phyloP scores from a whole-genome alignment of 2,329 filamentous ascomycete genomes.

The Calonectria hongkongensis region DNA sequence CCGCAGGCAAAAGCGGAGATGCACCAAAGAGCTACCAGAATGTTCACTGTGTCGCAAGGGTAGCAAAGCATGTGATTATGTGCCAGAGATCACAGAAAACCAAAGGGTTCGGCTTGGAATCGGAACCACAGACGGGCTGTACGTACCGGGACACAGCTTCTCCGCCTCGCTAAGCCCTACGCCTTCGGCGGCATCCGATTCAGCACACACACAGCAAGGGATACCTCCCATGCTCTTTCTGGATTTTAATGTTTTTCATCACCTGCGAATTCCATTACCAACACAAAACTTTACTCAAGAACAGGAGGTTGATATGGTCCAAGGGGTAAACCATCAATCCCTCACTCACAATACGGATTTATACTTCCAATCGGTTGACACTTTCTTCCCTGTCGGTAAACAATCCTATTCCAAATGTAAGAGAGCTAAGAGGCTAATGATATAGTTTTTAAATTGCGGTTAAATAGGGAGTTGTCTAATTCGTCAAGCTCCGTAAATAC shows the following conservation, averaged over 20 bases:
- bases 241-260: not conserved
- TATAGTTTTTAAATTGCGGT: conserved; percentile 29
- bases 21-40: conserved; percentile 26
- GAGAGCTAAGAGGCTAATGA: not conserved
- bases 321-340: not conserved
- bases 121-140: not conserved
- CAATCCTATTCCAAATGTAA: too few species aligned
- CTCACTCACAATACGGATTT: conserved; percentile 5
- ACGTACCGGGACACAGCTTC: not conserved
- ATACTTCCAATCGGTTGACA: conserved; percentile 27
- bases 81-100: not conserved
- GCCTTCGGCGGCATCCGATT: too few species aligned
- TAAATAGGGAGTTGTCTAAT: conserved; percentile 9
- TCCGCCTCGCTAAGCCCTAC: too few species aligned
- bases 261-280: not conserved
- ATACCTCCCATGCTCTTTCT: conserved; percentile 17
- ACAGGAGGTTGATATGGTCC: not conserved
- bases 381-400: conserved; percentile 30
- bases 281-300: not conserved
- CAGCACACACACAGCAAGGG: not conserved
- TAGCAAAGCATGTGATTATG: not conserved
- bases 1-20: conserved; percentile 35
- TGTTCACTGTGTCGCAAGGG: conserved; percentile 21
- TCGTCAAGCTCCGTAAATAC: not conserved
- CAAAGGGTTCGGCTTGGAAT: too few species aligned